Evolutionary conservation across 1,139 yeast genomes (phyloP).

Genomic region (Scheffersomyces titani): DNA sequence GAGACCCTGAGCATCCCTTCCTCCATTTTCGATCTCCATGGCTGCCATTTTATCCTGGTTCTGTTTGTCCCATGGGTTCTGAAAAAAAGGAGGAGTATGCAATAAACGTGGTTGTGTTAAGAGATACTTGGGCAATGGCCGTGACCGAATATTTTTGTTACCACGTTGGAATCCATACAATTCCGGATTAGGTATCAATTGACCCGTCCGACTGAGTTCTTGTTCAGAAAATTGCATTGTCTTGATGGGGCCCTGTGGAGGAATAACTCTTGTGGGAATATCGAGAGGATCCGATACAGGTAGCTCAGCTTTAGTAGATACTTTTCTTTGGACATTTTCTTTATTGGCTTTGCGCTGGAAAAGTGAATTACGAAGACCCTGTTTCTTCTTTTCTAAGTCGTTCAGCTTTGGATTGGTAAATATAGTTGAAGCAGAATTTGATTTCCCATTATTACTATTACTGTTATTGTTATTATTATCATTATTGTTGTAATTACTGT

Average conservation of each 20-base stretch:
- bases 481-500: slow-evolving; percentile 1
- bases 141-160: slow-evolving; percentile 10
- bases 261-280: slow-evolving; percentile 20
- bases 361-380: neutral
- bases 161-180: slow-evolving; percentile 28
- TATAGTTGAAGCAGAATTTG: neutral
- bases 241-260: slow-evolving; percentile 22
- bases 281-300: slow-evolving; percentile 16
- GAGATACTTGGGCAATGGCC: slow-evolving; percentile 41
- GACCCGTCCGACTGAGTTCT: slow-evolving; percentile 30
- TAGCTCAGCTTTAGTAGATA: slow-evolving; percentile 2
- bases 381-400: neutral
- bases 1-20: slow-evolving; percentile 43
- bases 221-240: slow-evolving; percentile 21
- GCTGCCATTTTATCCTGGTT: slow-evolving; percentile 42
- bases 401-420: neutral
- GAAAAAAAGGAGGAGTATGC: slow-evolving; percentile 34
- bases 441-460: neutral
- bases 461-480: neutral
- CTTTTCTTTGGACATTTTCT: neutral
- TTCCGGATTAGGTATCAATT: slow-evolving; percentile 28
- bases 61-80: slow-evolving; percentile 41
- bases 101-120: slow-evolving; percentile 39
- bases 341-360: neutral
- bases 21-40: slow-evolving; percentile 34